Base-by-base conservation (phyloP, 2,329 filamentous ascomycete species). In the Claviceps fusiformis region DNA sequence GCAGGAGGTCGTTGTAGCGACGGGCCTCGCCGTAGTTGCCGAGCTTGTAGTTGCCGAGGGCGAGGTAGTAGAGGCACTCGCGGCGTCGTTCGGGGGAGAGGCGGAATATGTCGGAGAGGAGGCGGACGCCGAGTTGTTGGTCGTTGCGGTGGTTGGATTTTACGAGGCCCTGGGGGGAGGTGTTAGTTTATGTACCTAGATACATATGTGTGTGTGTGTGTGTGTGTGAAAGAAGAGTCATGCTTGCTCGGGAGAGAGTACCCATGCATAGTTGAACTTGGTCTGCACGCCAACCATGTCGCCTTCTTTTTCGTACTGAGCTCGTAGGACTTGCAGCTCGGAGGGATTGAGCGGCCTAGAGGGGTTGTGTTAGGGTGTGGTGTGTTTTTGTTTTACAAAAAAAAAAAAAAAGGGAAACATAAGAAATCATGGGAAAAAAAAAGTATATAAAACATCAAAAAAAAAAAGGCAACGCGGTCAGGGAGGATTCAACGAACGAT, bases 181-280 rank as follows among this genome's bases (percentile, higher is more conserved):
- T 44, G 37, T 33, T 37, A 11, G 11, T 37, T 37, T 37, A n/a
- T n/a, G n/a, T n/a, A n/a, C n/a, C n/a, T n/a, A n/a, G n/a, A n/a
- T n/a, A n/a, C n/a, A n/a, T n/a, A n/a, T n/a, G n/a, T n/a, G n/a
- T n/a, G n/a, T n/a, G n/a, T n/a, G n/a, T n/a, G n/a, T n/a, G n/a
- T n/a, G n/a, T n/a, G n/a, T n/a, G n/a, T n/a, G n/a, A n/a, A n/a
- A n/a, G n/a, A n/a, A 13, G 43, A 24, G 3, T 44, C 17, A 24
- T 44, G n/a, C n/a, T n/a, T n/a, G n/a, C n/a, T n/a, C n/a, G n/a
- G n/a, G n/a, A n/a, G n/a, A n/a, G n/a, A n/a, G n/a, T 81, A 95
- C 90, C 93, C 93, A 98, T 68, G 93, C 92, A 71, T 92, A 97
- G 82, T 98, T 98, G 81, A 98, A 98, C 70, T 97, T 97, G 59